Percentiles rank a stretch among this genome's conserved stretches.
Evolutionary conservation across 345 rosid species (phyloP).

Genomic region (Capsella bursapastoris): DNA sequence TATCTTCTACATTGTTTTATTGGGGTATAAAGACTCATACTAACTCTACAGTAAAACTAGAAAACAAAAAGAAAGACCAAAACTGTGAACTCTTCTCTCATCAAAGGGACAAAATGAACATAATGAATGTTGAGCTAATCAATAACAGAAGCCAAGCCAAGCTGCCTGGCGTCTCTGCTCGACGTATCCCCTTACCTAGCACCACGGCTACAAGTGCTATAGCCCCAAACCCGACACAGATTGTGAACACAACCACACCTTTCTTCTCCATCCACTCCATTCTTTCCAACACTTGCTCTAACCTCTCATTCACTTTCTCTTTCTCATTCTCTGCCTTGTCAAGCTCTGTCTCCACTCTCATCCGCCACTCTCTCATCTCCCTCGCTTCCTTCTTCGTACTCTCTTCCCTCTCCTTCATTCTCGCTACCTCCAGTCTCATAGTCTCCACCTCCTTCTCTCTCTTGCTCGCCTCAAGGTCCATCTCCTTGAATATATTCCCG

Average conservation of each 20-base stretch:
- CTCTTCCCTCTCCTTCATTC: constrained; percentile 55
- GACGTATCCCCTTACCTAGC: constrained; percentile 25
- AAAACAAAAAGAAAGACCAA: constrained; percentile 19
- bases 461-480: constrained; percentile 60
- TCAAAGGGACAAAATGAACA: constrained; percentile 46
- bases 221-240: constrained; percentile 61
- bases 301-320: constrained; percentile 37
- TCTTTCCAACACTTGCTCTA: constrained; percentile 58
- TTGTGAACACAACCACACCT: constrained; percentile 64
- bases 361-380: constrained; percentile 72
- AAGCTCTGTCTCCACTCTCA: constrained; percentile 45
- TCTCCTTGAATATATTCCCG: constrained; percentile 67
- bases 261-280: constrained; percentile 75
- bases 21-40: constrained; percentile 16
- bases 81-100: constrained; percentile 39
- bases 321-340: constrained; percentile 53
- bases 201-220: constrained; percentile 47
- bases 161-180: constrained; percentile 31
- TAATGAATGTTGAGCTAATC: constrained; percentile 41
- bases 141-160: constrained; percentile 43
- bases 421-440: constrained; percentile 55
- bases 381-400: constrained; percentile 58
- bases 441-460: constrained; percentile 56
- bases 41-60: constrained; percentile 37
- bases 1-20: constrained; percentile 11